Evolutionary conservation across 306 rosid species (phyloP), one percentile per base, ranked within the genome.

Genomic region (Boehmeria nivea): DNA sequence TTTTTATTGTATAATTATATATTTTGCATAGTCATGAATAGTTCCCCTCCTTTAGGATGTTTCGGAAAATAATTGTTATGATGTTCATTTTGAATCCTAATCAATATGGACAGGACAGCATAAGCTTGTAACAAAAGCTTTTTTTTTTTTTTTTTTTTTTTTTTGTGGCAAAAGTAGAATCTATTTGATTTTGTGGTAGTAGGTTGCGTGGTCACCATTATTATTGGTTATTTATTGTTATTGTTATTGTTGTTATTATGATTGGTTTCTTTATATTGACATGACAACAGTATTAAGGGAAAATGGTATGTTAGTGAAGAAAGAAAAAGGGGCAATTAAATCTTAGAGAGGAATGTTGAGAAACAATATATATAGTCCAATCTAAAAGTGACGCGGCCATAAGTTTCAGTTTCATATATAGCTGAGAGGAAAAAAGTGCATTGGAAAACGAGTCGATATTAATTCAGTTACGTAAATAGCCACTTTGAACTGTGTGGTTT

Each of bases 31-130:
- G n/a, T n/a, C n/a, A n/a, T n/a, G n/a, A n/a, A n/a, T n/a, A n/a
- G n/a, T n/a, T n/a, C n/a, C n/a, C n/a, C n/a, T n/a, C n/a, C n/a
- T n/a, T n/a, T n/a, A n/a, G n/a, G n/a, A n/a, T n/a, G n/a, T n/a
- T n/a, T n/a, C n/a, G n/a, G n/a, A n/a, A n/a, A n/a, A n/a, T n/a
- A n/a, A n/a, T n/a, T n/a, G n/a, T n/a, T n/a, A n/a, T n/a, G n/a
- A n/a, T n/a, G n/a, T n/a, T n/a, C n/a, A n/a, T n/a, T n/a, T 62
- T 66, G 49, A 61, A 69, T 61, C 60, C 63, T 46, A 45, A 40
- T 46, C 58, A 68, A 26, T 47, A 20, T 46, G 66, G 59, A 54
- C 40, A 16, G 38, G n/a, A n/a, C n/a, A n/a, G 11, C 52, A 33
- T 16, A 43, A 33, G 36, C 26, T 6, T 55, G 21, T 40, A 31